phyloP scores from a whole-genome alignment of 129 eudicot genomes.

The Gnaphalium uliginosum region DNA sequence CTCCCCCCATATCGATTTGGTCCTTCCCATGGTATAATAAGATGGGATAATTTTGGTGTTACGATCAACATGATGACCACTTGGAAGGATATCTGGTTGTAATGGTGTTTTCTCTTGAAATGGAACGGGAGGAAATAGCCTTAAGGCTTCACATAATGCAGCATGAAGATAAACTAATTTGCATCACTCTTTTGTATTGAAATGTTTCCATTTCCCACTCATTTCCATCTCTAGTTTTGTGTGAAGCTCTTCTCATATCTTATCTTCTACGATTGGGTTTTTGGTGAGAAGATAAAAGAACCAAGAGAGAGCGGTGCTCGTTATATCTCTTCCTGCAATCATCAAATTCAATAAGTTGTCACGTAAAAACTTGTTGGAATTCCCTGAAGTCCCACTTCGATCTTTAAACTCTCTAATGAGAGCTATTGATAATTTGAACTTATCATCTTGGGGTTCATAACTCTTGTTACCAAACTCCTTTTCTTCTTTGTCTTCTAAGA shows the following conservation, averaged over 20 bases:
- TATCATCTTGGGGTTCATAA: background rate
- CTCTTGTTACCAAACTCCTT: background rate
- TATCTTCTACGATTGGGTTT: background rate
- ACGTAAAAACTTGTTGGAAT: background rate
- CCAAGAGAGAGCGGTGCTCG: background rate
- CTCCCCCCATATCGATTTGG: background rate
- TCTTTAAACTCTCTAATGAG: background rate
- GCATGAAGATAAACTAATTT: background rate
- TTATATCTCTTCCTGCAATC: background rate
- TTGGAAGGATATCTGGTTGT: background rate
- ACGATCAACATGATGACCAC: background rate
- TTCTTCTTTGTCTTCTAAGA: background rate
- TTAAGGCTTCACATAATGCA: background rate
- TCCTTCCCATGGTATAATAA: background rate
- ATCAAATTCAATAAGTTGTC: background rate
- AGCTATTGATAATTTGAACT: background rate
- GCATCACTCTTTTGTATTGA: background rate
- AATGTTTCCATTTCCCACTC: background rate
- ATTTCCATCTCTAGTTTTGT: background rate
- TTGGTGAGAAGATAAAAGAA: background rate
- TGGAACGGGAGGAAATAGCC: background rate
- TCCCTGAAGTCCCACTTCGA: background rate
- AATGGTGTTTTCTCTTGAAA: background rate
- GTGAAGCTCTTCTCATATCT: background rate
- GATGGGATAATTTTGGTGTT: background rate